Evolutionary conservation across 495 filamentous ascomycete genomes (phyloP).

Genomic region (Tuber melanosporum): DNA sequence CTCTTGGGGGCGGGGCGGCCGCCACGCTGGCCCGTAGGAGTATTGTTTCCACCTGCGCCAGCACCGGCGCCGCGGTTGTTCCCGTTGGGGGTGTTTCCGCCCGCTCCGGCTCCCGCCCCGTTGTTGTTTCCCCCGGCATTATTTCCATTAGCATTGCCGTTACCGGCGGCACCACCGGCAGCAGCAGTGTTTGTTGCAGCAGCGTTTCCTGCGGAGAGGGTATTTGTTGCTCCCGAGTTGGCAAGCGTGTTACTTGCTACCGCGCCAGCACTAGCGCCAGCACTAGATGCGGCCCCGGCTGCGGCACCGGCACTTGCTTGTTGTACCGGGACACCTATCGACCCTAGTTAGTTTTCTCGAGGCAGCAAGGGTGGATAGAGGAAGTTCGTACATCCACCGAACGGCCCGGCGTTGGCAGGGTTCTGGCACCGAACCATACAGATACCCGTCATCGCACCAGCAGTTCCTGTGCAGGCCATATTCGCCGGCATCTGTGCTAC

Average conservation of each 20-base stretch:
- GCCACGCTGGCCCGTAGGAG: neutral
- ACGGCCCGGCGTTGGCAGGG: slow-evolving; percentile 53
- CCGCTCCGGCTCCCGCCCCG: neutral
- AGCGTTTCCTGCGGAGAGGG: neutral
- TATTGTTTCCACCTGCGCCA: neutral
- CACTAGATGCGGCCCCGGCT: neutral
- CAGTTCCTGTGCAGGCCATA: slow-evolving; percentile 55
- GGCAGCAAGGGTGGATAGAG: neutral
- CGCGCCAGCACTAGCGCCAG: neutral
- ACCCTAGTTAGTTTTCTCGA: neutral
- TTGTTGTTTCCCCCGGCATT: neutral
- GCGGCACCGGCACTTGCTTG: neutral
- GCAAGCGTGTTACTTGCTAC: neutral
- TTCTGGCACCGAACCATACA: slow-evolving; percentile 57
- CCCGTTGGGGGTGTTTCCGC: neutral
- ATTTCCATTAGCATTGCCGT: neutral
- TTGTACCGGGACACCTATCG: neutral
- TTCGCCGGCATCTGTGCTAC: slow-evolving; percentile 50
- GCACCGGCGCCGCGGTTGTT: neutral
- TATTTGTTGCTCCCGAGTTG: neutral
- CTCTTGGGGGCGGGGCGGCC: neutral
- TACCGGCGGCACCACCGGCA: neutral
- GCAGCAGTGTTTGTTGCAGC: neutral
- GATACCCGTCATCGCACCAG: slow-evolving; percentile 51
- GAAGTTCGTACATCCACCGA: slow-evolving; percentile 48